A percentile compares a stretch with the other conserved stretches of the same genome.
phyloP scores from a whole-genome alignment of 139 green algal genomes.

The Nannochloris sp. region DNA sequence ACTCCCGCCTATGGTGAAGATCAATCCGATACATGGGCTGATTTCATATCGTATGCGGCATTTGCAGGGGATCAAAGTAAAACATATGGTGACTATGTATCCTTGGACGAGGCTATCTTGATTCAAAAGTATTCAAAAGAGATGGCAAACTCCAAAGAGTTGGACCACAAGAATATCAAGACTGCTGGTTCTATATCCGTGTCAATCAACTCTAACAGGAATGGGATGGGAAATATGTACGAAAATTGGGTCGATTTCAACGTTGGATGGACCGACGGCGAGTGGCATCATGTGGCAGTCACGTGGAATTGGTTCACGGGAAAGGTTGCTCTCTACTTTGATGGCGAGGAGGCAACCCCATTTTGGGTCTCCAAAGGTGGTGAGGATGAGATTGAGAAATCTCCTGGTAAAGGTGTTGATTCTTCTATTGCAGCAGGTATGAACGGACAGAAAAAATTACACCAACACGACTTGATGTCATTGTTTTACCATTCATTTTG shows the following conservation, averaged over 20 bases:
- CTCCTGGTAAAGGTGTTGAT: conserved; percentile 49
- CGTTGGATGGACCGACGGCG: conserved; percentile 49
- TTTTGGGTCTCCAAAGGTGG: conserved; percentile 48
- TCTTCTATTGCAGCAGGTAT: conserved; percentile 30
- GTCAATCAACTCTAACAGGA: conserved; percentile 76
- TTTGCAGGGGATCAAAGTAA: conserved; percentile 10
- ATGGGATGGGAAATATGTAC: conserved; percentile 28
- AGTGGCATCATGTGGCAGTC: conserved; percentile 76
- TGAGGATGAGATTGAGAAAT: conserved; percentile 22
- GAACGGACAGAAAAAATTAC: background rate
- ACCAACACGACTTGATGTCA: background rate
- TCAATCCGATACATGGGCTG: conserved; percentile 4
- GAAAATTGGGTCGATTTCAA: conserved; percentile 72
- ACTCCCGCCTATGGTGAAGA: conserved; percentile 29
- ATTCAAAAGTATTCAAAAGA: conserved; percentile 57
- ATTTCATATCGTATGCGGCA: conserved; percentile 52
- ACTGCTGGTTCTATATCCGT: conserved; percentile 56
- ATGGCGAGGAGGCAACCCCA: conserved; percentile 43
- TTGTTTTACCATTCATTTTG: background rate
- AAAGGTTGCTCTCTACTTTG: conserved; percentile 53
- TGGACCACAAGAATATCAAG: conserved; percentile 18
- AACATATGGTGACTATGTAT: conserved; percentile 13
- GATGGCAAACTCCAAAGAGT: conserved; percentile 9
- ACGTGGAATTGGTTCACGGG: conserved; percentile 60
- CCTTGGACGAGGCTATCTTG: conserved; percentile 73